A percentile compares a stretch with the other conserved stretches of the same genome.
phyloP scores from a whole-genome alignment of 2,329 filamentous ascomycete species.

The Trichoderma sp. region DNA sequence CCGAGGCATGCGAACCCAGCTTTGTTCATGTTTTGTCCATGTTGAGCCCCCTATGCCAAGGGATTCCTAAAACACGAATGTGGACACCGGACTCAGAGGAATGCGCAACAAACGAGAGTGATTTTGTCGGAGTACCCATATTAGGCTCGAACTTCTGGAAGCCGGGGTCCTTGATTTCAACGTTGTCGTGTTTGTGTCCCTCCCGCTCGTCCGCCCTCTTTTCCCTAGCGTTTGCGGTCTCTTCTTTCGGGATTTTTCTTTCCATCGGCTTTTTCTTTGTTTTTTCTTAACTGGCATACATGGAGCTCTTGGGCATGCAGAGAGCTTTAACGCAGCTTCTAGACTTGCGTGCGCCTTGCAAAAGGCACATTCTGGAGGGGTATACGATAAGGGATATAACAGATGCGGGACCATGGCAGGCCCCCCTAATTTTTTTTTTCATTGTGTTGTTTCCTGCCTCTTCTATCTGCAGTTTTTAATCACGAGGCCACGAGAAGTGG shows the following conservation, averaged over 20 bases:
- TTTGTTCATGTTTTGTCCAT: not conserved
- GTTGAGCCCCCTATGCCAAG: slow-evolving; percentile 3
- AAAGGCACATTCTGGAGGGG: not conserved
- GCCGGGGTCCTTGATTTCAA: not conserved
- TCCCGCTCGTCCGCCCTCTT: not conserved
- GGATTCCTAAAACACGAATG: slow-evolving; percentile 3
- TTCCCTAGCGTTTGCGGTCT: not conserved
- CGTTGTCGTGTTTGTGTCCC: not conserved
- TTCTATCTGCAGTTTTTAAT: not conserved
- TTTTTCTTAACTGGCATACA: not conserved
- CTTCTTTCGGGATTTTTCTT: not conserved
- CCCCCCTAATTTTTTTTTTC: not conserved
- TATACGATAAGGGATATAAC: slow-evolving; percentile 1
- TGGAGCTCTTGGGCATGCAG: not conserved
- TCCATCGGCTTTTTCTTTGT: not conserved
- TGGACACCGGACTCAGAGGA: not conserved
- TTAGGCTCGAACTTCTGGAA: not conserved
- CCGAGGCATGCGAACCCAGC: slow-evolving; percentile 2
- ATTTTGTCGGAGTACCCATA: not conserved
- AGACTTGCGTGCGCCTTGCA: slow-evolving; percentile 11
- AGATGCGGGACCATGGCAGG: not conserved
- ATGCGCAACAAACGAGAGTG: not conserved
- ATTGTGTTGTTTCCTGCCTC: not conserved
- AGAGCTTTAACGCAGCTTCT: not conserved
- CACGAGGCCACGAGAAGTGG: slow-evolving; percentile 1